Evolutionary conservation across 2,329 filamentous ascomycete genomes (phyloP), one percentile per base, ranked within the genome.

Genomic region (Rutstroemia sp.): DNA sequence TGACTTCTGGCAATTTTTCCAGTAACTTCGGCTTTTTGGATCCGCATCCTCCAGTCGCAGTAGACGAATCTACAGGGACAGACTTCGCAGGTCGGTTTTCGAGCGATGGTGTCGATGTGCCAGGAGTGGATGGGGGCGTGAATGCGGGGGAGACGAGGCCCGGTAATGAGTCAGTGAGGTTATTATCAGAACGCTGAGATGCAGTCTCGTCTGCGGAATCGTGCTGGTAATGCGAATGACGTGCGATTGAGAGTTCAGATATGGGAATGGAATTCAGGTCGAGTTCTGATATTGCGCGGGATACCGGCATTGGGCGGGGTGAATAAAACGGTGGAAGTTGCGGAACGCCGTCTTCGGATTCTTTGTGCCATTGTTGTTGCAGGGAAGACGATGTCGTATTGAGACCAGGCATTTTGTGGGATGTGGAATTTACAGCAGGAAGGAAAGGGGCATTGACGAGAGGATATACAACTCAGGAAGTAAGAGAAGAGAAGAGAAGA

Each of bases 61-160:
- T 75, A 16, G 77, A 79, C 64, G 79, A 83, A 68, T 86, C 82
- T 42, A 85, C 82, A 48, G 76, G 80, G 12, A 80, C 69, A 7
- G 55, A 61, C 21, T 51, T 62, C 6, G 57, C 58, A 52, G 68
- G 58, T 65, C 64, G 40, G 67, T 71, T 54, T 67, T 66, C 48
- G 65, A 65, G 51, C 66, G 71, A 58, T 44, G 80, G 80, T 1
- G 81, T 85, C 25, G 77, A 72, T 5, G 77, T 76, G 4, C 82
- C 83, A 0, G 83, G 83, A 0, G 83, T 86, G 8, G 78, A 74
- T 34, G 87, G 86, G 14, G 88, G 88, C 6, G 85, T 91, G 72
- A 90, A 96, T 62, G 88, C 88, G 51, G 88, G 89, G 70, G 92
- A 96, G 61, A 96, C 85, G 48, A 94, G 83, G 4, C 60, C 68